These are phyloP conservation scores for Aegilops longissima DNA, from an alignment of 176 grass and related monocot species.

Conservation along the genomic window DNA sequence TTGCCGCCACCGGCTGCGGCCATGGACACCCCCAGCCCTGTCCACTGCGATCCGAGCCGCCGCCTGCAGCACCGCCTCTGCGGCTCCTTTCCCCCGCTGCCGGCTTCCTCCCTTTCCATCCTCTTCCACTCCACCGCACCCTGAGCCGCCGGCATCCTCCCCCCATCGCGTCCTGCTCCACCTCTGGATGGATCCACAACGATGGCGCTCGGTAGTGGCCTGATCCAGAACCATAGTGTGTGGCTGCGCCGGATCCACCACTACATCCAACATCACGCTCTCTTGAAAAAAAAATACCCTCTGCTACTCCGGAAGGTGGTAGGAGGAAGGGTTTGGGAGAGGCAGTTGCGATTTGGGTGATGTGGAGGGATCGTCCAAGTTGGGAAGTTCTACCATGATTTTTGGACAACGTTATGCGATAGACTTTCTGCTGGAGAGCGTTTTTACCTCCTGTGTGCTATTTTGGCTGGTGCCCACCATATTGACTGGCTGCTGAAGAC, in stretches of 20 bases:
- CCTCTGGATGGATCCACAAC: background rate
- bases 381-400: background rate
- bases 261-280: background rate
- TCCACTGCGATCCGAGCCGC: background rate
- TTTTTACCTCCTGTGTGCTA: background rate
- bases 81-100: too few species aligned
- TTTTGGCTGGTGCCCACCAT: background rate
- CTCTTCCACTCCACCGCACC: too few species aligned
- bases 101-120: too few species aligned
- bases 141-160: too few species aligned
- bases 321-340: background rate
- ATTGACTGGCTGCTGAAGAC: background rate
- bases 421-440: background rate
- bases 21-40: background rate
- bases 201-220: background rate
- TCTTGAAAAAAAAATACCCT: background rate
- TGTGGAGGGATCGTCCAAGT: background rate
- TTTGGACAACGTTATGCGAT: background rate
- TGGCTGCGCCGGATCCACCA: background rate
- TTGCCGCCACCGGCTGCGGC: too few species aligned
- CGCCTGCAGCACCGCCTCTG: too few species aligned
- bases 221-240: background rate
- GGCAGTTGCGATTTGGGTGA: background rate
- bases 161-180: background rate
- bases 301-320: background rate